Percentiles rank a stretch among this genome's conserved stretches.
Conservation (phyloP, 2,329 filamentous ascomycete genomes). For the Botrytis elliptica region DNA sequence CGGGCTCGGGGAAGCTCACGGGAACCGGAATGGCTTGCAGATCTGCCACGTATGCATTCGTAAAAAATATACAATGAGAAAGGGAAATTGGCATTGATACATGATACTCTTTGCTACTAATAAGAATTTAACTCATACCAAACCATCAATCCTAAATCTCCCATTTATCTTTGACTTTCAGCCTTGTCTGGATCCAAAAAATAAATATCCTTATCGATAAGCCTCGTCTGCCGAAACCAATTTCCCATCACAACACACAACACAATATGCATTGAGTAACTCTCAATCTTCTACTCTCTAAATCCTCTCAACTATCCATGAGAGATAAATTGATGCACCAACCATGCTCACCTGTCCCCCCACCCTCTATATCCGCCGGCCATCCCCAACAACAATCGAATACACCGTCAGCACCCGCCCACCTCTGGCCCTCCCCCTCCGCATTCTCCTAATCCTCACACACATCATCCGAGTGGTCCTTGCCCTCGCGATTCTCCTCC, state of each 20-base stretch:
- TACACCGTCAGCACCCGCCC: slow-evolving; percentile 87
- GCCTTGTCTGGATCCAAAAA: not conserved
- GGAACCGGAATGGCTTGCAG: slow-evolving; percentile 8
- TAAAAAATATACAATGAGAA: not conserved
- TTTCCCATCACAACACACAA: not conserved
- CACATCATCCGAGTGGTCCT: slow-evolving; percentile 45
- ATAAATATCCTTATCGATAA: slow-evolving; percentile 15
- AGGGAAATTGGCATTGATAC: not conserved
- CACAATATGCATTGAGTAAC: not conserved
- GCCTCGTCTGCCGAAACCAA: slow-evolving; percentile 1
- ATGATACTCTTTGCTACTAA: not conserved
- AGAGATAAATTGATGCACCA: slow-evolving; percentile 24
- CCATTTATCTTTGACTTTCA: not conserved
- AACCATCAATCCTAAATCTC: not conserved
- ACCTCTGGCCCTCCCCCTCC: slow-evolving; percentile 48
- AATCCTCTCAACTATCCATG: not conserved
- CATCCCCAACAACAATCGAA: slow-evolving; percentile 84
- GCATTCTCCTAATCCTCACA: slow-evolving; percentile 47
- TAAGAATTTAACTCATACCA: not conserved
- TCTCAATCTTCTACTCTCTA: not conserved
- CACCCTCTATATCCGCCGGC: slow-evolving; percentile 61
- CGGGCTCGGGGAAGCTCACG: not conserved
- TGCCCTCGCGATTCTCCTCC: slow-evolving; percentile 45
- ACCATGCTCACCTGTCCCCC: slow-evolving; percentile 61
- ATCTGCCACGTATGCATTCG: slow-evolving; percentile 17